Evolutionary conservation across 306 rosid species (phyloP), one percentile per base, ranked within the genome.

Genomic region (Parietaria judaica): DNA sequence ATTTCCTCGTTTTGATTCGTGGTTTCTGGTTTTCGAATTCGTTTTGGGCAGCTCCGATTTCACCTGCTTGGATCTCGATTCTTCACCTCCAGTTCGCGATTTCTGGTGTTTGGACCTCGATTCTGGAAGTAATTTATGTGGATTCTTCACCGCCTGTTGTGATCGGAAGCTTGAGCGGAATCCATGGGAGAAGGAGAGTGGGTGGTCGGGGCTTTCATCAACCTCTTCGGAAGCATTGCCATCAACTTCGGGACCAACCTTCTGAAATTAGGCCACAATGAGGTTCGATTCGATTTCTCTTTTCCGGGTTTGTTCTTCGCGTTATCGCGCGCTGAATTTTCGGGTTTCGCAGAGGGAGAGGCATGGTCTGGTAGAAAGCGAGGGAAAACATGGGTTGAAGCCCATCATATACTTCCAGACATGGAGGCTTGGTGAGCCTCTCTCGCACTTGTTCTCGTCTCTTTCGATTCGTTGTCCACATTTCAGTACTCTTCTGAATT

Each of bases 231-330:
- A 60, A 92, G 99, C 88, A 75, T 92, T 80, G 88, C 94, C 72
- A 92, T 92, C 72, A 92, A 92, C 74, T 92, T 92, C 66, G 96
- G 99, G 47, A 92, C 95, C 63, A 92, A 92, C 70, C 96, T 92
- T 77, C 97, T 92, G 63, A 92, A 92, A 74, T 74, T 86, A 72
- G 99, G 99, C 45, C 99, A 92, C 64, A 88, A 86, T 64, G 99
- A 92, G 99, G 96, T 86, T 76, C 49, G 56, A 52, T 86, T 76
- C 49, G 56, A 52, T 0, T 36, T 13, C 46, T 37, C 38, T 52
- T 56, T 14, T 56, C 11, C 8, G n/a, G 8, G 8, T 51, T 2
- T 0, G n/a, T 34, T 55, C 8, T 4, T 55, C 44, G 11, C 37
- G 46, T 1, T 14, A 8, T n/a, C 8, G 3, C 4, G 34, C 44